phyloP scores from a whole-genome alignment of 1,139 yeast genomes.

The Magnusiomyces clavatus region DNA sequence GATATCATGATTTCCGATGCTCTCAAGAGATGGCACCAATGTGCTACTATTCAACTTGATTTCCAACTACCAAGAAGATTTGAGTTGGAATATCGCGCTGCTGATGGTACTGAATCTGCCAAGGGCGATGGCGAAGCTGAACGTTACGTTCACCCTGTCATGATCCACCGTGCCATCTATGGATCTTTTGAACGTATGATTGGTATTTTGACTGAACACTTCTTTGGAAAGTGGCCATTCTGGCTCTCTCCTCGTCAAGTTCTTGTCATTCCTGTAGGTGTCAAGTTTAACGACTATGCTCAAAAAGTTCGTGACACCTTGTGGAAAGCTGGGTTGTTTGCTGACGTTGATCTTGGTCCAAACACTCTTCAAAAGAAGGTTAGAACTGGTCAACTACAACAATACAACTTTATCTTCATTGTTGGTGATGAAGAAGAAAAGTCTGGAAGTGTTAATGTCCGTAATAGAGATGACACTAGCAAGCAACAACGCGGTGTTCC shows the following conservation, averaged over 20 bases:
- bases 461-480: slow-evolving; percentile 86
- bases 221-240: slow-evolving; percentile 98
- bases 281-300: slow-evolving; percentile 83
- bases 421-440: slow-evolving; percentile 92
- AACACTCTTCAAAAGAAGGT: slow-evolving; percentile 95
- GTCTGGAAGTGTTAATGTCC: slow-evolving; percentile 72
- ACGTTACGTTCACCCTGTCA: slow-evolving; percentile 62
- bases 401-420: slow-evolving; percentile 88
- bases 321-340: slow-evolving; percentile 67
- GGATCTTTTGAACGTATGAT: slow-evolving; percentile 99
- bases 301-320: slow-evolving; percentile 64
- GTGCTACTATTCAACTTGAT: slow-evolving; percentile 96
- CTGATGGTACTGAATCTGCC: slow-evolving; percentile 39
- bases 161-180: slow-evolving; percentile 97
- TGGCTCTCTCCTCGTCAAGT: slow-evolving; percentile 98
- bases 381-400: slow-evolving; percentile 87
- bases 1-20: slow-evolving; percentile 92
- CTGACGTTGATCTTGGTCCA: slow-evolving; percentile 88
- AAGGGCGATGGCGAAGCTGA: slow-evolving; percentile 24
- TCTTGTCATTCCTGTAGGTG: slow-evolving; percentile 92
- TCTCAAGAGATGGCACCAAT: slow-evolving; percentile 89
- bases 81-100: slow-evolving; percentile 77
- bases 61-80: slow-evolving; percentile 94
- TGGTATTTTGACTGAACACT: slow-evolving; percentile 93
- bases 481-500: slow-evolving; percentile 86